Evolutionary conservation across 1,139 yeast species (phyloP).

Genomic region (Barnettozyma hawaiiensis): DNA sequence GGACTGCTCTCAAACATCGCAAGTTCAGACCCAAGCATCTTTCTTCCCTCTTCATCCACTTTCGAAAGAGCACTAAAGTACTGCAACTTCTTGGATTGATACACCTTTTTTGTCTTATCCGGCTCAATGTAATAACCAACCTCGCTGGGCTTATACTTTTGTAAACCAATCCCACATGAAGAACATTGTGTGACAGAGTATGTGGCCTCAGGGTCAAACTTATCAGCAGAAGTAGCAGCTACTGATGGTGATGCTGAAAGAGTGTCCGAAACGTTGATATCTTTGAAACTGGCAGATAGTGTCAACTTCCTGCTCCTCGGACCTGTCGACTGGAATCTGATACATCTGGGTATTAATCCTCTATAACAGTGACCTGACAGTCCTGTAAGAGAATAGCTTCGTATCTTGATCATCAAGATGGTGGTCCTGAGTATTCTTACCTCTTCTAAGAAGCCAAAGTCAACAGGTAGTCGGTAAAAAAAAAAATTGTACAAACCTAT

Average conservation of each 20-base stretch:
- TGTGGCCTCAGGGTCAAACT: conserved; percentile 7
- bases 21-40: conserved; percentile 10
- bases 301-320: background rate
- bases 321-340: conserved; percentile 2
- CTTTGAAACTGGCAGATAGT: conserved; percentile 4
- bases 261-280: background rate
- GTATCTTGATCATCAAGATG: background rate
- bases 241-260: background rate
- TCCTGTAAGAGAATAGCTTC: background rate
- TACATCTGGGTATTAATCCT: background rate
- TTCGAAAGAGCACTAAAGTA: conserved; percentile 20
- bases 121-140: conserved; percentile 41
- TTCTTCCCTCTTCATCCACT: conserved; percentile 21
- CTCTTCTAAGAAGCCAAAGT: background rate
- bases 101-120: conserved; percentile 9
- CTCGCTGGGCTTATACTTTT: conserved; percentile 30
- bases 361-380: background rate
- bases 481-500: background rate
- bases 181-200: conserved; percentile 22
- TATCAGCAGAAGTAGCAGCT: conserved; percentile 4
- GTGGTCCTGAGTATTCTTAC: background rate
- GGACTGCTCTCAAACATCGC: background rate
- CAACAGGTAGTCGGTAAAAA: too few relatives aligned
- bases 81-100: conserved; percentile 20
- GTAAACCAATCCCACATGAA: conserved; percentile 52